These are phyloP conservation scores for Ascobolus immersus DNA, from an alignment of 495 filamentous ascomycete genomes.

Conservation along the genomic window DNA sequence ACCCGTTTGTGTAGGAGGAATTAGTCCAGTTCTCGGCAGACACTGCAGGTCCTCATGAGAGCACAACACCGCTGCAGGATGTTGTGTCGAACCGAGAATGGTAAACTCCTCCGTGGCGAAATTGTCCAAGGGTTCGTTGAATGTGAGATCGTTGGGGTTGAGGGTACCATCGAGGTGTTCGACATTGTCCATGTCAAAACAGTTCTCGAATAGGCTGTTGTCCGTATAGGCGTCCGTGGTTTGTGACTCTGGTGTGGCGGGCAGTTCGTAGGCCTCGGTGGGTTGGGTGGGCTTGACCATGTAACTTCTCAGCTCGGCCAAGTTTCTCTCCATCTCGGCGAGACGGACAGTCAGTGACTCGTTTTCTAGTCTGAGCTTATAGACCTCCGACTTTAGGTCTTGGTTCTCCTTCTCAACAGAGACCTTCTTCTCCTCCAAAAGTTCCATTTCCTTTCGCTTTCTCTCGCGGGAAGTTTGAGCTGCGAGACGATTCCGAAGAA, in stretches of 20 bases:
- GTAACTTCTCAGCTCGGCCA: background rate
- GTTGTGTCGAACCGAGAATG: conserved; percentile 75
- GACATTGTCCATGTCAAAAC: conserved; percentile 21
- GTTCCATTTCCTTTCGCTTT: conserved; percentile 82
- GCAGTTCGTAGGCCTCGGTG: background rate
- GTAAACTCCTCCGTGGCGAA: conserved; percentile 8
- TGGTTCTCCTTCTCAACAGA: conserved; percentile 6
- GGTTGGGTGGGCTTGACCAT: background rate
- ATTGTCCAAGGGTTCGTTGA: conserved; percentile 10
- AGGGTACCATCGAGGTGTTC: conserved; percentile 7
- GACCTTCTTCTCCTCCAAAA: conserved; percentile 53
- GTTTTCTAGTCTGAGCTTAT: background rate
- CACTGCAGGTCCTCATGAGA: conserved; percentile 81
- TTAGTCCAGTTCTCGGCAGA: conserved; percentile 26
- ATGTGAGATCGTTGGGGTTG: conserved; percentile 24
- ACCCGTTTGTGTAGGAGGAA: no score
- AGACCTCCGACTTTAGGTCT: conserved; percentile 2
- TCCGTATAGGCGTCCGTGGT: background rate
- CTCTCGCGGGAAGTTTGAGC: conserved; percentile 90
- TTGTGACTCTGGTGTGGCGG: background rate
- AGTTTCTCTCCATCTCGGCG: background rate
- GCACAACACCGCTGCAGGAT: conserved; percentile 99
- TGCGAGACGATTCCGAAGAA: conserved; percentile 81
- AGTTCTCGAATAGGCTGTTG: conserved; percentile 25
- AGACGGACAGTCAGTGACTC: background rate